These are phyloP conservation scores for Ensete ventricosum DNA, from an alignment of 176 grass and related monocot species.

Conservation along the genomic window DNA sequence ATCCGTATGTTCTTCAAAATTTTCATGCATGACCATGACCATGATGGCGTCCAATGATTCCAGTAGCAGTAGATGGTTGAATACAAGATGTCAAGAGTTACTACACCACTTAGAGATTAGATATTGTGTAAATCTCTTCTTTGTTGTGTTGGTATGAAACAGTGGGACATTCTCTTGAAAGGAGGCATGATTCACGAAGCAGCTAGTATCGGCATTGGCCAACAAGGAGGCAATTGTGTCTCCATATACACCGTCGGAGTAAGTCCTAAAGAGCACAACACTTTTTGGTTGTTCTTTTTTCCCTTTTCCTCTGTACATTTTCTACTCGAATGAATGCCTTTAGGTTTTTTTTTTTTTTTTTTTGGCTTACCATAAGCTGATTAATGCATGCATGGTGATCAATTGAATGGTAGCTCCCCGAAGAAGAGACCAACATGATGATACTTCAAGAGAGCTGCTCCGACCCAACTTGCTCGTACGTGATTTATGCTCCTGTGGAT, in stretches of 20 bases:
- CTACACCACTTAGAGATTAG: too few species aligned
- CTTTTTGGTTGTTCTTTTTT: background rate
- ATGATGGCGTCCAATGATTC: too few species aligned
- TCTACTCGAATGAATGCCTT: background rate
- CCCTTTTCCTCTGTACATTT: background rate
- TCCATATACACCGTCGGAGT: slow-evolving; percentile 48
- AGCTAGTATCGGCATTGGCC: slow-evolving; percentile 24
- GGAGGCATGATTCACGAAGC: slow-evolving; percentile 33
- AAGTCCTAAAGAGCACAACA: background rate
- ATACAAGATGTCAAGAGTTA: too few species aligned
- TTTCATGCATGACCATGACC: too few species aligned
- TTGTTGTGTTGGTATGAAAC: background rate
- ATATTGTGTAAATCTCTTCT: too few species aligned
- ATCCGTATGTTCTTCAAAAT: too few species aligned
- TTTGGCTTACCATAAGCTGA: background rate
- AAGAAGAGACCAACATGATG: slow-evolving; percentile 22
- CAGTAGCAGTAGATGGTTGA: too few species aligned
- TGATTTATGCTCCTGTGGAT: slow-evolving; percentile 48
- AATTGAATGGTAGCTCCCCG: background rate
- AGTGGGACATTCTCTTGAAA: slow-evolving; percentile 52
- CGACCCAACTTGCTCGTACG: slow-evolving; percentile 32
- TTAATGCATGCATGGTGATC: background rate
- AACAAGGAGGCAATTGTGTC: slow-evolving; percentile 28
- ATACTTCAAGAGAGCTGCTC: slow-evolving; percentile 54
- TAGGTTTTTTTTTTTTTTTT: too few species aligned